phyloP scores from a whole-genome alignment of 2,329 filamentous ascomycete species.

The Tolypocladium album region DNA sequence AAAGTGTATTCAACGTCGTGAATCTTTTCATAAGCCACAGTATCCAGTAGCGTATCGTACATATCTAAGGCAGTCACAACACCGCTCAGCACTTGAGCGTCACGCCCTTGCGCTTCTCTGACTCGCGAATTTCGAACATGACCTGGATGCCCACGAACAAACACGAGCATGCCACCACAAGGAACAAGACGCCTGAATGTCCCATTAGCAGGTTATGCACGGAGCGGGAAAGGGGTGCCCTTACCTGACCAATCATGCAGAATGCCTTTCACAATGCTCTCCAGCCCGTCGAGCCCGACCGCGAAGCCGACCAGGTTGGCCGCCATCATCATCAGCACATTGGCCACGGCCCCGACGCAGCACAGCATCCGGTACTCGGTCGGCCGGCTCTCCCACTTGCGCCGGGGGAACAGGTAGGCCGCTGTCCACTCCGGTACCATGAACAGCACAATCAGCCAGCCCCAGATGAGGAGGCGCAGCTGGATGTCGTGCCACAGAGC shows the following conservation, averaged over 20 bases:
- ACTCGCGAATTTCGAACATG: constrained; percentile 92
- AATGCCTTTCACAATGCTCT: constrained; percentile 65
- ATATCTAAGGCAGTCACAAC: neutral
- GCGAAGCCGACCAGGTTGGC: constrained; percentile 95
- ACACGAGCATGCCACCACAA: constrained; percentile 58
- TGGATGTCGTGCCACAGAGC: constrained; percentile 98
- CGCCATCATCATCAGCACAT: constrained; percentile 89
- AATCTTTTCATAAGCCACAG: neutral
- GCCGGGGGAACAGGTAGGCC: constrained; percentile 58
- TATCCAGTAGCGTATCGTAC: neutral
- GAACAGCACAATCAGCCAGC: constrained; percentile 91
- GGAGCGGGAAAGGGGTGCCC: constrained; percentile 7
- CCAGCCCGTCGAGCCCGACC: constrained; percentile 77
- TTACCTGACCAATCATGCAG: constrained; percentile 61
- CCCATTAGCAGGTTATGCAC: constrained; percentile 10
- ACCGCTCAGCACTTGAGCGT: constrained; percentile 61
- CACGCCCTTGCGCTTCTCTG: constrained; percentile 73
- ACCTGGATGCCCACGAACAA: constrained; percentile 81
- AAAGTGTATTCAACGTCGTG: no score
- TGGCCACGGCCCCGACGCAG: constrained; percentile 68
- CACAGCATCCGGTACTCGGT: constrained; percentile 71
- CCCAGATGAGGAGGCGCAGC: constrained; percentile 83
- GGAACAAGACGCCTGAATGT: constrained; percentile 54
- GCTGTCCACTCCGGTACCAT: constrained; percentile 80
- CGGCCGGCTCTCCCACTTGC: constrained; percentile 58